Evolutionary conservation across 345 rosid genomes (phyloP), one percentile per base, ranked within the genome.

Genomic region (Murraya paniculata): DNA sequence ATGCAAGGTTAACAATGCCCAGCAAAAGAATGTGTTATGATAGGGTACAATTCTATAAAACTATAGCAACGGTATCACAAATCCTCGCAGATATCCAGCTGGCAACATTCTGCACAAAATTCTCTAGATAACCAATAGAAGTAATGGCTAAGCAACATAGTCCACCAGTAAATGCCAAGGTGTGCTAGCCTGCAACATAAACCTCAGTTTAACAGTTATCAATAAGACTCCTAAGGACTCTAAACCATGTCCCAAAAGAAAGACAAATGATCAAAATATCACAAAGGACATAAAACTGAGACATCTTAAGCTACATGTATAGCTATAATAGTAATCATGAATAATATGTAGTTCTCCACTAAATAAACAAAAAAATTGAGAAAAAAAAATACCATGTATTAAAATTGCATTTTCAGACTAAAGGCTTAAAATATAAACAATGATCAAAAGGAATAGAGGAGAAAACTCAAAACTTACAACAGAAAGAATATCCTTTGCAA

Each of bases 401-500:
- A 57, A 21, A 35, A 60, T 48, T 28, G 59, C 48, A 62, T 75
- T 82, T 73, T 59, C 62, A 31, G 22, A 74, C 64, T 3, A 22
- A 45, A 75, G 57, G 55, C 9, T 18, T 35, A 67, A 80, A 31
- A 62, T 30, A 74, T 48, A 31, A 71, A 77, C 75, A 24, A 21
- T 1, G 4, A 57, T 5, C 62, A 70, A 27, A 24, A 58, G 36
- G 28, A 59, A 31, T 64, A 2, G 61, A 64, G 53, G 57, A 69
- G 72, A 33, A 68, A 77, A 75, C 24, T 68, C 60, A 33, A 72
- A 76, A 85, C 98, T 90, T 84, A 94, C 99, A 80, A 81, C 83
- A 65, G 97, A 88, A 50, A 96, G 91, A 71, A 96, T 88, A 81
- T 96, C 97, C 76, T 87, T 82, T 9, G 97, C 93, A 35, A 96